Evolutionary conservation across 495 filamentous ascomycete genomes (phyloP), one percentile per base, ranked within the genome.

Genomic region (Penicillium bialowiezense): DNA sequence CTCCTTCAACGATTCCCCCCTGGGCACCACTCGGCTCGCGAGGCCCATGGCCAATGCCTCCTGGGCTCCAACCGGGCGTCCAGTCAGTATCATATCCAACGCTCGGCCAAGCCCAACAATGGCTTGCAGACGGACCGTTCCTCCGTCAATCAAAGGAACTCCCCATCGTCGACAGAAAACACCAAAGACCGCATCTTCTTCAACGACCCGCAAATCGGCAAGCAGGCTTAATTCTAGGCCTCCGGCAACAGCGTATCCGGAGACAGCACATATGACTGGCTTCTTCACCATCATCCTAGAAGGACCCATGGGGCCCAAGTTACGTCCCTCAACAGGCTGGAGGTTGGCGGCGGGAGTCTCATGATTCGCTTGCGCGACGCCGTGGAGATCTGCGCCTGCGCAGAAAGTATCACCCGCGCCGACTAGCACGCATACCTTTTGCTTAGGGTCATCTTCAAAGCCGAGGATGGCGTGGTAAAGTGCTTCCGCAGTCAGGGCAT

Each of bases 31-130:
- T 1, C 75, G 64, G 55, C 70, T 78, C 24, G 68, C 76, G 6
- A 78, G 59, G 2, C 75, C 75, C 67, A 78, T 77, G 3, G 41
- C 15, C 4, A 75, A 46, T n/a, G 74, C 76, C 44, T 78, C 74
- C 35, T 69, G 41, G 21, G 75, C 74, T 0, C 50, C 52, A 1
- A 77, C 72, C 2, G 65, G 44, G 0, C 76, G 61, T 13, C 76
- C 74, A 0, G 76, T 80, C 5, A 80, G 44, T 5, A 78, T 75
- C 71, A 76, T 73, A 61, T 79, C 76, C 26, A 77, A 48, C 4
- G 75, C 74, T 7, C 75, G 59, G 6, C 73, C 72, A 7, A 78
- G 59, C 6, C 76, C 75, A 37, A 80, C 59, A 40, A 78, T 69
- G 6, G 68, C 68, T 44, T 69, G 74, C 7, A 78, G 54, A 2